A percentile compares a stretch with the other conserved stretches of the same genome.
Evolutionary conservation across 2,329 filamentous ascomycete genomes (phyloP).

Genomic region (Aspergillus unguis): DNA sequence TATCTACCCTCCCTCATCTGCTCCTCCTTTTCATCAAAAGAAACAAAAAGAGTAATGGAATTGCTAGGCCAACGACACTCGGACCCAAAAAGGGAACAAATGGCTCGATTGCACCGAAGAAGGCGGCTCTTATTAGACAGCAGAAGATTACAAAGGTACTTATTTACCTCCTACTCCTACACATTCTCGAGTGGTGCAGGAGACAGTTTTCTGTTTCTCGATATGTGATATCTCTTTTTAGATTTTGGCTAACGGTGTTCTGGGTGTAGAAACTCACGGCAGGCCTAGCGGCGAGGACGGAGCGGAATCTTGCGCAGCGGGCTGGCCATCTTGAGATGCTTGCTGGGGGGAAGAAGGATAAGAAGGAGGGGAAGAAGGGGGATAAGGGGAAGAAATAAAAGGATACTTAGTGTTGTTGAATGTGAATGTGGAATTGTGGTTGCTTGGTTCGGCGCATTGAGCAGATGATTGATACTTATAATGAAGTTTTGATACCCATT

Average conservation of each 20-base stretch:
- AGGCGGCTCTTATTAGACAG: constrained; percentile 57
- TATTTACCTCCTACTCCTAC: not conserved
- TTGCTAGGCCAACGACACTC: constrained; percentile 27
- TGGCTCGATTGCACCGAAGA: constrained; percentile 65
- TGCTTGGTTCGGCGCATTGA: not conserved
- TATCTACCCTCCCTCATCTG: not conserved
- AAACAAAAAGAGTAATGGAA: not conserved
- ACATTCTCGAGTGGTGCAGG: not conserved
- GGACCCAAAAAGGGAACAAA: constrained; percentile 55
- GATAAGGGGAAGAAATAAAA: constrained; percentile 27
- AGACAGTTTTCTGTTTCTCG: not conserved
- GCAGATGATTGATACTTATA: constrained; percentile 1
- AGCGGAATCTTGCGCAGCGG: constrained; percentile 62
- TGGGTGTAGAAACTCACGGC: constrained; percentile 56
- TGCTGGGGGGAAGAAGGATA: constrained; percentile 63
- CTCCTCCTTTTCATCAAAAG: too few species aligned
- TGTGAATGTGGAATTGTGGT: not conserved
- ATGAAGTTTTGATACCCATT: constrained; percentile 18
- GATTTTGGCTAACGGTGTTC: not conserved
- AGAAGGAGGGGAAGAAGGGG: constrained; percentile 33
- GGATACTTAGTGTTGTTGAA: not conserved
- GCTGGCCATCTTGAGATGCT: constrained; percentile 69
- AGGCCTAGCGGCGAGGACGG: constrained; percentile 63
- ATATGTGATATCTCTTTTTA: not conserved
- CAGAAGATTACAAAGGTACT: constrained; percentile 61